phyloP scores from a whole-genome alignment of 1,284 basidiomycete species.

The Uromyces viciae-fabae region DNA sequence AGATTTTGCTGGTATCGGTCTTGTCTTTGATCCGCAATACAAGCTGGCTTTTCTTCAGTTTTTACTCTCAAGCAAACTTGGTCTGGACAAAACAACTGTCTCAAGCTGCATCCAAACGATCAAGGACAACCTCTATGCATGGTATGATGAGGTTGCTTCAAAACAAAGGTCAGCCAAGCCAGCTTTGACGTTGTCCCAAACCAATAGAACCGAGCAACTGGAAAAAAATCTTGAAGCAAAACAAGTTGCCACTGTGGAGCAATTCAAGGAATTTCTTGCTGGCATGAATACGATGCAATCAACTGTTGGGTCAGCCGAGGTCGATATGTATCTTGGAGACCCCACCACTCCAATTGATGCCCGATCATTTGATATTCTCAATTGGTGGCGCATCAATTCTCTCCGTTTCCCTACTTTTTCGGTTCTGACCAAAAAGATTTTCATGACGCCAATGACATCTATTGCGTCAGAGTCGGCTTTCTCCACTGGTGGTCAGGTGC shows the following conservation, averaged over 20 bases:
- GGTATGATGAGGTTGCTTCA: not conserved
- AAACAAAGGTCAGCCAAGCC: not conserved
- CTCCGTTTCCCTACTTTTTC: not conserved
- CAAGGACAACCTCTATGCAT: not conserved
- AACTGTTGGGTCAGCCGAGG: not conserved
- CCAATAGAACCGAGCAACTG: not conserved
- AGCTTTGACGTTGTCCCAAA: too few species aligned
- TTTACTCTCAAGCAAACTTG: not conserved
- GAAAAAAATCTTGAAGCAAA: not conserved
- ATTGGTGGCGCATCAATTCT: not conserved
- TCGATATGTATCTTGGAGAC: not conserved
- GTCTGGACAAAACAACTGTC: not conserved
- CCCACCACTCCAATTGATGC: not conserved
- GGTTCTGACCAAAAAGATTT: not conserved
- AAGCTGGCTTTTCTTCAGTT: not conserved
- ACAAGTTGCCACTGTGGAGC: not conserved
- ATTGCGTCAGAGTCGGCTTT: not conserved
- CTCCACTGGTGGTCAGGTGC: not conserved
- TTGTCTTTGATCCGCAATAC: not conserved
- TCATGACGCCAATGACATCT: not conserved
- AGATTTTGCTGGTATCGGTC: not conserved
- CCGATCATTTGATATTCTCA: not conserved
- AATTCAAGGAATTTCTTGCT: constrained; percentile 4
- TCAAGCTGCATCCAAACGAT: not conserved
- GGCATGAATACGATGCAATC: not conserved